phyloP scores from a whole-genome alignment of 2,329 filamentous ascomycete species.

The Ophiostoma tasmaniense region DNA sequence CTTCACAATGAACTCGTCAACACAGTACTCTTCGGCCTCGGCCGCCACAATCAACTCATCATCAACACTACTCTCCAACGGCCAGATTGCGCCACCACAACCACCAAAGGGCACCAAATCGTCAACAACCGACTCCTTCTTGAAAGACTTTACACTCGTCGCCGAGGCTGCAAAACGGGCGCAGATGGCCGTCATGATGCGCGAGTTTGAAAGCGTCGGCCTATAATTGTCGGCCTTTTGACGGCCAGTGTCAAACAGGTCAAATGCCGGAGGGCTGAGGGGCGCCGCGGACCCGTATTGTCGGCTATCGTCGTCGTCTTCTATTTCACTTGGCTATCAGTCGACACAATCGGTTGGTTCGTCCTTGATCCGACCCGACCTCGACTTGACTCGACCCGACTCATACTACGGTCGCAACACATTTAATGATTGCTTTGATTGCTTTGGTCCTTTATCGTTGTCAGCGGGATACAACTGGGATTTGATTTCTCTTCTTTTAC shows the following conservation, averaged over 20 bases:
- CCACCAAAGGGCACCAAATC: constrained; percentile 27
- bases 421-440: background rate
- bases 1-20: constrained; percentile 11
- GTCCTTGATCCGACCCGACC: background rate
- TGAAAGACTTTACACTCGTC: constrained; percentile 75
- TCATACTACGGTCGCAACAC: background rate
- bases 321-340: background rate
- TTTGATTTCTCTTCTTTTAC: background rate
- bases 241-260: background rate
- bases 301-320: background rate
- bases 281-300: background rate
- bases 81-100: constrained; percentile 23
- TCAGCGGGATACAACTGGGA: background rate
- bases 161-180: constrained; percentile 90
- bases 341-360: too few relatives aligned
- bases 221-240: constrained; percentile 34
- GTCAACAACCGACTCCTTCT: constrained; percentile 49
- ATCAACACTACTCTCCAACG: background rate
- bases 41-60: background rate
- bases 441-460: background rate
- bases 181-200: constrained; percentile 79
- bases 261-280: background rate
- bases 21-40: background rate
- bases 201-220: constrained; percentile 70
- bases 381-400: background rate